phyloP scores from a whole-genome alignment of 2,329 filamentous ascomycete genomes.

The Daldinia eschscholtzii region DNA sequence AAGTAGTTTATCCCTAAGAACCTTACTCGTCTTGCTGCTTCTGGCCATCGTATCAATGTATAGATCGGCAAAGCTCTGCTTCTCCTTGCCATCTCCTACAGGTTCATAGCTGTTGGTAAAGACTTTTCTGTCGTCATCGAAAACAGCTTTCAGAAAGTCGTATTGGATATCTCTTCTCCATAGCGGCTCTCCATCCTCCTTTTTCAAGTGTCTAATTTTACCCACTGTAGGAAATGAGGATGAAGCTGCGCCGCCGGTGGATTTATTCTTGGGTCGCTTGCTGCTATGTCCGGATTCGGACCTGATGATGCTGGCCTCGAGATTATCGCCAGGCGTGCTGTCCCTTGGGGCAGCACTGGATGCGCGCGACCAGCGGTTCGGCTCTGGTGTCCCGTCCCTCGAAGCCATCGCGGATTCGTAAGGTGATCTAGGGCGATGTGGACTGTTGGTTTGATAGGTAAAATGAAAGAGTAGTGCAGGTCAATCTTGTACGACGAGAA shows the following conservation, averaged over 20 bases:
- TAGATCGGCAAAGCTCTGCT: constrained; percentile 90
- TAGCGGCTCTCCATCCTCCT: constrained; percentile 87
- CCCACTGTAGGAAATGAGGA: constrained; percentile 56
- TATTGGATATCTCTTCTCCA: constrained; percentile 92
- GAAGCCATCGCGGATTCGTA: constrained; percentile 46
- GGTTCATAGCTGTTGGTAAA: constrained; percentile 91
- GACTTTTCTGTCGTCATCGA: constrained; percentile 78
- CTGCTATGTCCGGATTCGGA: constrained; percentile 43
- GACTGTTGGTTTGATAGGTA: constrained; percentile 8
- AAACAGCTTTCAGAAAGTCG: constrained; percentile 84
- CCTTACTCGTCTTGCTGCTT: constrained; percentile 99
- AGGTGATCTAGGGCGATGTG: constrained; percentile 14
- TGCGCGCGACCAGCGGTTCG: constrained; percentile 46
- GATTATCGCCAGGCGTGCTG: constrained; percentile 43
- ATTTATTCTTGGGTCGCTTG: constrained; percentile 48
- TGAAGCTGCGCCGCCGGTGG: constrained; percentile 37
- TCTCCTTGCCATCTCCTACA: constrained; percentile 60
- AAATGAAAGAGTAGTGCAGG: constrained; percentile 10
- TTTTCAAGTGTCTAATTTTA: constrained; percentile 88
- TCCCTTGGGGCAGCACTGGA: constrained; percentile 44
- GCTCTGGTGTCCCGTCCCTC: constrained; percentile 46
- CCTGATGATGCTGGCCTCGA: constrained; percentile 48
- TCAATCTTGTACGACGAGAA: constrained; percentile 1
- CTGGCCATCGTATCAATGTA: constrained; percentile 99
- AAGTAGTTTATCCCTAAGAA: constrained; percentile 94